phyloP scores from a whole-genome alignment of 768 basidiomycete genomes.

The Boletus pseudopeckii region DNA sequence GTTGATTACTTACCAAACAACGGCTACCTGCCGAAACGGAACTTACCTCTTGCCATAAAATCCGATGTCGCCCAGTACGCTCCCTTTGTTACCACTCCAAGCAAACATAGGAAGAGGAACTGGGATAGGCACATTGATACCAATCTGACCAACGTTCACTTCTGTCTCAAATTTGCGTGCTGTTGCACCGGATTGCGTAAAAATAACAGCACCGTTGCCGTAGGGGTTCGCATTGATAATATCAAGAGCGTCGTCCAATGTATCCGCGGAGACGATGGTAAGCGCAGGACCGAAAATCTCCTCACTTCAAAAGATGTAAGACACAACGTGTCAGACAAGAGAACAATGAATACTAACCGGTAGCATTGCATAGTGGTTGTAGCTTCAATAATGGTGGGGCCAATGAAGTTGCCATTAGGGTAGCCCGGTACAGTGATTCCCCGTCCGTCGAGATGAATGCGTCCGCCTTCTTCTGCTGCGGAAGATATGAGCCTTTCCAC shows the following conservation, averaged over 20 bases:
- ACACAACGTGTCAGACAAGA: neutral
- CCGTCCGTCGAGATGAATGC: conserved; percentile 84
- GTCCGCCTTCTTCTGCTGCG: conserved; percentile 76
- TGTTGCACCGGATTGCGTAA: conserved; percentile 94
- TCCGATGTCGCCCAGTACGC: conserved; percentile 79
- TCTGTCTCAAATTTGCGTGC: conserved; percentile 89
- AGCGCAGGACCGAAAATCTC: conserved; percentile 96
- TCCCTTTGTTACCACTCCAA: conserved; percentile 93
- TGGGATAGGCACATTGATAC: conserved; percentile 89
- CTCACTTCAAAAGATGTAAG: conserved; percentile 47
- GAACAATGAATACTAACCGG: conserved; percentile 48
- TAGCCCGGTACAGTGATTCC: conserved; percentile 64
- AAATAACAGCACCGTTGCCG: conserved; percentile 93
- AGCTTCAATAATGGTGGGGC: conserved; percentile 86
- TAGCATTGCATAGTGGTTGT: conserved; percentile 85
- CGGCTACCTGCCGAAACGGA: neutral
- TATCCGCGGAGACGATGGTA: conserved; percentile 71
- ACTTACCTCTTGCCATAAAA: conserved; percentile 86
- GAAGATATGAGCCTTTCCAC: conserved; percentile 74
- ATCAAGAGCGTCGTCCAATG: conserved; percentile 84
- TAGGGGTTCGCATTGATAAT: conserved; percentile 90
- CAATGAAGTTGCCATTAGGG: conserved; percentile 89
- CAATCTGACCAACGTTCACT: conserved; percentile 89
- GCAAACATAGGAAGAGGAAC: conserved; percentile 95
- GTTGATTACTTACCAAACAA: neutral